A percentile compares a stretch with the other conserved stretches of the same genome.
Evolutionary conservation across 2,329 filamentous ascomycete species (phyloP).

Genomic region (Cladosporium velox): DNA sequence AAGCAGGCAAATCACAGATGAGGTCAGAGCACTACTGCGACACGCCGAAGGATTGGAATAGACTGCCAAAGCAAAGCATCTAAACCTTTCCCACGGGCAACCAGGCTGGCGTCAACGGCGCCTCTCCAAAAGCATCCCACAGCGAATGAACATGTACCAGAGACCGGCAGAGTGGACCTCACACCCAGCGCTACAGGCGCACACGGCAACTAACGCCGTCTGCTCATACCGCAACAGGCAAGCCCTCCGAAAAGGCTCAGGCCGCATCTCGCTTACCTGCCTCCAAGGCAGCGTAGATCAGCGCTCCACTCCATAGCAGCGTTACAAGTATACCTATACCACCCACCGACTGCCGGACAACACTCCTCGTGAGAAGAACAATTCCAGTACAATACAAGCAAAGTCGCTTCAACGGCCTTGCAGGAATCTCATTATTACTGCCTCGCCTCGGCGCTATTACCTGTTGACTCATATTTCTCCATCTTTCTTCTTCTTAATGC

Average conservation of each 20-base stretch:
- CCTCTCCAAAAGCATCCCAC: background rate
- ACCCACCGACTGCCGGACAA: background rate
- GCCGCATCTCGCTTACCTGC: background rate
- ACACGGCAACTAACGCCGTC: background rate
- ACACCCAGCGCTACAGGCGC: background rate
- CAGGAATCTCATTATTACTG: background rate
- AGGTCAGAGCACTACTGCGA: conserved; percentile 8
- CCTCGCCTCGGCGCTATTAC: background rate
- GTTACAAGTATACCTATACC: background rate
- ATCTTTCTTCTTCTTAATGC: conserved; percentile 10
- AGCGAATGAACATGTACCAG: background rate
- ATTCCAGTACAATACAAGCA: background rate
- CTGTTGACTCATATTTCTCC: conserved; percentile 4
- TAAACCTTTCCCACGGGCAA: conserved; percentile 4
- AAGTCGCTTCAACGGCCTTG: background rate
- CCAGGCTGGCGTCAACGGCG: background rate
- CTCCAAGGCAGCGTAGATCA: conserved; percentile 5
- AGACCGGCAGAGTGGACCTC: background rate
- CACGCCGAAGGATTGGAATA: background rate
- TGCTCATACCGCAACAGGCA: conserved; percentile 1
- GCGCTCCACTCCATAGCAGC: background rate
- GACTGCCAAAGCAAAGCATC: background rate
- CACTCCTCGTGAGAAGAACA: background rate
- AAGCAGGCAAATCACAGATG: conserved; percentile 3
- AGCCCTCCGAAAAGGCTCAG: conserved; percentile 4